Evolutionary conservation across 306 rosid genomes (phyloP), one percentile per base, ranked within the genome.

Genomic region (Pyrus bretschneideri): DNA sequence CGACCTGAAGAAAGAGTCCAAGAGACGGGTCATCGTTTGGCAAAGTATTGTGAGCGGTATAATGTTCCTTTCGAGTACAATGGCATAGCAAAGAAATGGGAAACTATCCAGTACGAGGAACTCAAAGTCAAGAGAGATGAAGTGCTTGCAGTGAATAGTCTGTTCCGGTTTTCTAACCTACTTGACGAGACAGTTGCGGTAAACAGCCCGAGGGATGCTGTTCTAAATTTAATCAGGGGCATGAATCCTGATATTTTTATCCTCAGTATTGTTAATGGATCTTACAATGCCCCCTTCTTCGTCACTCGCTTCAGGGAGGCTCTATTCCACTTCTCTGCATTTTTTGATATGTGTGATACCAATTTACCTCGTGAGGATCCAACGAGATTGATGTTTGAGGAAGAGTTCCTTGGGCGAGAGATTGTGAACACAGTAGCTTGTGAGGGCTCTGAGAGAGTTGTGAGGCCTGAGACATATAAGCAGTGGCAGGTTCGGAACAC

Each of bases 291-390:
- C 22, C 96, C 96, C 21, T 90, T 90, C 83, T 90, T 90, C 38
- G 83, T 84, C 73, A 79, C 92, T 5, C 88, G 96, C 64, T 90
- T 90, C 88, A 77, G 88, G 51, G 96, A 90, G 80, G 92, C 88
- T 51, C 83, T 90, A 29, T 90, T 86, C 75, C 89, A 86, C 79
- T 88, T 84, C 84, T 85, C 91, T 29, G 63, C 92, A 11, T 4
- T 81, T 79, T 88, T 90, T 81, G 96, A 90, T 70, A 74, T 86
- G 78, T 77, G 79, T n/a, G 92, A 90, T 64, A 54, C 82, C 44
- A 90, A 69, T 57, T 27, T 81, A 22, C 71, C 45, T 17, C 58
- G 83, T 17, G 89, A 86, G 70, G 85, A 85, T 81, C 83, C 67
- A 1, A 78, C 71, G 88, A 86, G 92, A 75, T 63, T 81, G 80